These are phyloP conservation scores for Flaveria sonorensis DNA, from an alignment of 129 eudicot genomes.

Conservation along the genomic window DNA sequence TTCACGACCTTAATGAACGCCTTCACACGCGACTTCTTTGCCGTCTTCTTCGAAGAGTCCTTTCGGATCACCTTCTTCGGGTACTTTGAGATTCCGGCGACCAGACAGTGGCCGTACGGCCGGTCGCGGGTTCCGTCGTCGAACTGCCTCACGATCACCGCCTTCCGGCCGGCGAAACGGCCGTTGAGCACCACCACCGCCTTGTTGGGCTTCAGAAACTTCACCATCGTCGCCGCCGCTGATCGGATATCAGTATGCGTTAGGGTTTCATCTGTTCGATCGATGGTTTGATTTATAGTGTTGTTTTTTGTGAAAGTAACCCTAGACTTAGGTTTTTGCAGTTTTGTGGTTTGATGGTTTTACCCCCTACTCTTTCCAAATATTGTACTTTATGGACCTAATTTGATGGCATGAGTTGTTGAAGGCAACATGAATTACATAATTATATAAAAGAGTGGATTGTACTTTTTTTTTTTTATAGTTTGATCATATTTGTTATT, in stretches of 20 bases:
- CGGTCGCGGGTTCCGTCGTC: conserved; percentile 66
- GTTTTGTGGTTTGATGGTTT: not conserved
- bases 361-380: not conserved
- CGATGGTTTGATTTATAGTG: not conserved
- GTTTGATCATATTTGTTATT: too few species aligned
- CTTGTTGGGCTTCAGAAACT: conserved; percentile 45
- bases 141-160: conserved; percentile 43
- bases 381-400: not conserved
- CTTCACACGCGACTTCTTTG: conserved; percentile 12
- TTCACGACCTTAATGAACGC: conserved; percentile 13
- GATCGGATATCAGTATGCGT: not conserved
- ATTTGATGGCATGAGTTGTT: too few species aligned
- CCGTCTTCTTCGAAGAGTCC: conserved; percentile 8
- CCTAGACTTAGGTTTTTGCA: not conserved
- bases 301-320: not conserved
- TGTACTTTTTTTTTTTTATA: too few species aligned
- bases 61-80: conserved; percentile 50
- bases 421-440: too few species aligned
- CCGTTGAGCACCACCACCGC: conserved; percentile 61
- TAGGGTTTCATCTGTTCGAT: not conserved
- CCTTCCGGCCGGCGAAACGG: conserved; percentile 56
- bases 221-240: conserved; percentile 18
- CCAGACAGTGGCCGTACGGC: conserved; percentile 58
- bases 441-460: too few species aligned
- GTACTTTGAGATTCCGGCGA: conserved; percentile 53